Conservation (phyloP, 2,329 filamentous ascomycete species). For the Fusarium sp. region DNA sequence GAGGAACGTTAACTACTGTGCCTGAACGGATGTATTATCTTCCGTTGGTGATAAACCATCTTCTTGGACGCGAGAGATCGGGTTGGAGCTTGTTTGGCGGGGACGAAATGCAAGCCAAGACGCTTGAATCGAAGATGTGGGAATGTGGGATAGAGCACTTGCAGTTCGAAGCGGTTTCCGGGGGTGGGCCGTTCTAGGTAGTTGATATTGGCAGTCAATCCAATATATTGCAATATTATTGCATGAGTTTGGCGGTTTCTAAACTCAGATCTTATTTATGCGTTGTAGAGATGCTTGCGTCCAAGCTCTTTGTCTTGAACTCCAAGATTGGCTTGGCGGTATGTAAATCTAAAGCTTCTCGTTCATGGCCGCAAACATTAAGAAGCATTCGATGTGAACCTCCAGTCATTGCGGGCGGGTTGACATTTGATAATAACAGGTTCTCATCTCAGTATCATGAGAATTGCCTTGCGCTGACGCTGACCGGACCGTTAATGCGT, state of each 20-base stretch:
- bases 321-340: not conserved
- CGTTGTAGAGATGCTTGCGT: not conserved
- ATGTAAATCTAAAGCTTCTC: not conserved
- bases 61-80: conserved; percentile 3
- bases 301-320: not conserved
- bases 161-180: conserved; percentile 14
- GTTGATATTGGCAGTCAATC: conserved; percentile 2
- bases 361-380: not conserved
- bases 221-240: conserved; percentile 18
- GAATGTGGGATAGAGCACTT: conserved; percentile 6
- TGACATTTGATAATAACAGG: not conserved
- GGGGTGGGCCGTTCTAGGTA: conserved; percentile 20
- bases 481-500: not conserved
- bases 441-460: not conserved
- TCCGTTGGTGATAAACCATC: conserved; percentile 16
- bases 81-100: conserved; percentile 47
- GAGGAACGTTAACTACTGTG: conserved; percentile 20
- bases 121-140: conserved; percentile 17
- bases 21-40: conserved; percentile 22
- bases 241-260: conserved; percentile 16
- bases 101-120: conserved; percentile 48
- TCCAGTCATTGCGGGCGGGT: too few relatives aligned
- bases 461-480: not conserved
- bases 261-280: conserved; percentile 13
- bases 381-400: too few relatives aligned